A percentile compares a stretch with the other conserved stretches of the same genome.
Evolutionary conservation across 306 rosid genomes (phyloP).

Genomic region (Biancaea sappan): DNA sequence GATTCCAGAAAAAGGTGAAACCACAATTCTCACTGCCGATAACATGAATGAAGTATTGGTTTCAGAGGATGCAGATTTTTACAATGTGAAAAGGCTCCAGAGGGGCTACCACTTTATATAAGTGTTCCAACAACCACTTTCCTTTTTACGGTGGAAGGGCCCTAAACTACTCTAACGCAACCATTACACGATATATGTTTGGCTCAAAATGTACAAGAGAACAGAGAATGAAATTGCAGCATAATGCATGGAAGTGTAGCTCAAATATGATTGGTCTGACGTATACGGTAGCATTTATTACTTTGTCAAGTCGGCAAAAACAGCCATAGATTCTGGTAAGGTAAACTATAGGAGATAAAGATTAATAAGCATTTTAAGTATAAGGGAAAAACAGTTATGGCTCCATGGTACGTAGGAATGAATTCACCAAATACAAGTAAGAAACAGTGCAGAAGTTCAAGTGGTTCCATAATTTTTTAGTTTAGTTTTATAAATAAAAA

Average conservation of each 20-base stretch:
- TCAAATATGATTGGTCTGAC: not conserved
- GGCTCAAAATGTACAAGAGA: not conserved
- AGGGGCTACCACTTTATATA: not conserved
- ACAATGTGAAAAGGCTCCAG: not conserved
- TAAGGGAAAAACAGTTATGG: too few species aligned
- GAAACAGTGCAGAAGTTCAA: too few species aligned
- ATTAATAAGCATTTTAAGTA: too few species aligned
- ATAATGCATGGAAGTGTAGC: not conserved
- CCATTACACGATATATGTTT: not conserved
- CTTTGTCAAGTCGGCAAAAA: not conserved
- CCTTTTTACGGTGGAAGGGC: not conserved
- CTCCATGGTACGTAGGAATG: too few species aligned
- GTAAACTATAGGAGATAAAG: not conserved
- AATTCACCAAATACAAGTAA: too few species aligned
- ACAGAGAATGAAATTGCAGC: not conserved
- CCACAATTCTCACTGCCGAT: slow-evolving; percentile 36
- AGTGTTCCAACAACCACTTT: not conserved
- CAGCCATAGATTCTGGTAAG: not conserved
- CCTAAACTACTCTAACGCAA: not conserved
- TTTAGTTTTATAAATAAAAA: too few species aligned
- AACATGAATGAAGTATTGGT: slow-evolving; percentile 46
- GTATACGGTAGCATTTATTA: not conserved
- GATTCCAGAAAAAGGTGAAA: slow-evolving; percentile 37
- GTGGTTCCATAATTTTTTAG: too few species aligned
- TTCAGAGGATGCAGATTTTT: too few species aligned